Conservation (phyloP, 495 filamentous ascomycete species). For the Letharia lupina region DNA sequence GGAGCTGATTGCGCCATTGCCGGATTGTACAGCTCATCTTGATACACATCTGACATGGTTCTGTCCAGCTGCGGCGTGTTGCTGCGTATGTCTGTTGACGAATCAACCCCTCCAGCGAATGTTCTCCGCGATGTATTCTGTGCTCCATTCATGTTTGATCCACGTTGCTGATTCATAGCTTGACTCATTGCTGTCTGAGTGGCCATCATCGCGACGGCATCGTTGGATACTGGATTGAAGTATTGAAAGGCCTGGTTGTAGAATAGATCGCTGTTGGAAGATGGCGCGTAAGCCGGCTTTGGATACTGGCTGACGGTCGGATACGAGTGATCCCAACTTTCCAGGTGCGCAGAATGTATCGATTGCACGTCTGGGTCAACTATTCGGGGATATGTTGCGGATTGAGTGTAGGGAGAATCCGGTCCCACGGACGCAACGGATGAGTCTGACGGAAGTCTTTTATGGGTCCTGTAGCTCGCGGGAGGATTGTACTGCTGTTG, state of each 20-base stretch:
- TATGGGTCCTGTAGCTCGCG: conserved; percentile 24
- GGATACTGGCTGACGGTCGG: conserved; percentile 28
- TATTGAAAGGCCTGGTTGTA: conserved; percentile 38
- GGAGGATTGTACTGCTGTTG: conserved; percentile 13
- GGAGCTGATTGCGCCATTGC: conserved; percentile 45
- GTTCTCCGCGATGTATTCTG: conserved; percentile 44
- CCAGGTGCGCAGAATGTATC: conserved; percentile 32
- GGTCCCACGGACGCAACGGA: conserved; percentile 30
- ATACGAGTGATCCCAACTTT: conserved; percentile 32
- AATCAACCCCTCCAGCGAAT: conserved; percentile 39
- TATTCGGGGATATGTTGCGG: conserved; percentile 30
- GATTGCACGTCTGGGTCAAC: conserved; percentile 31
- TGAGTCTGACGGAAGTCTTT: conserved; percentile 28
- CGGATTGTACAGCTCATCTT: conserved; percentile 79
- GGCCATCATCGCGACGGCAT: conserved; percentile 34
- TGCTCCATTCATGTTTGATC: conserved; percentile 46
- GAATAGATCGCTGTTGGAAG: conserved; percentile 27
- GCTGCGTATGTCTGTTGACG: conserved; percentile 28
- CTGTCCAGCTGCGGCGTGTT: conserved; percentile 71
- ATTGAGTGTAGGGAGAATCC: conserved; percentile 29
- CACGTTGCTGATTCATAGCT: conserved; percentile 47
- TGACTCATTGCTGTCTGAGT: conserved; percentile 47
- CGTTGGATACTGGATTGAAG: conserved; percentile 35
- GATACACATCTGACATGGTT: conserved; percentile 76
- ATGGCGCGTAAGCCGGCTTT: conserved; percentile 42